These are phyloP conservation scores for Sporisorium iseilematis-ciliati DNA, from an alignment of 1,284 basidiomycete species.

Conservation along the genomic window DNA sequence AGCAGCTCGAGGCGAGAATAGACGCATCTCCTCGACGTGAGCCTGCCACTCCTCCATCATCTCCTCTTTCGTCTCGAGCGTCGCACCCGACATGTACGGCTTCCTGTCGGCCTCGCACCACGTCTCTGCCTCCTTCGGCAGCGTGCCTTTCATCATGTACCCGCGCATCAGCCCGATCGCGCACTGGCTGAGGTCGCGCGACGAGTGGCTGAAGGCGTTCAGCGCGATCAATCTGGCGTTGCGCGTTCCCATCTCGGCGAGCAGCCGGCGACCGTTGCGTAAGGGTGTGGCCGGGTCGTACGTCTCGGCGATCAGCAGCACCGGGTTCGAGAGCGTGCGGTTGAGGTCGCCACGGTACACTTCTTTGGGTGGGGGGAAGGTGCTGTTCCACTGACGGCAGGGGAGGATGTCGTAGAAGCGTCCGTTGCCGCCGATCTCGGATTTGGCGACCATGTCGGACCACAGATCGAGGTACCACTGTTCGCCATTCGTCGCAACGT, in stretches of 20 bases:
- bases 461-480: constrained; percentile 39
- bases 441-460: constrained; percentile 26
- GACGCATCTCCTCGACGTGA: constrained; percentile 11
- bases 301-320: constrained; percentile 38
- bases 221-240: constrained; percentile 41
- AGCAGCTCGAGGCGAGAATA: background rate
- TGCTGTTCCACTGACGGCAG: constrained; percentile 42
- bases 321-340: constrained; percentile 25
- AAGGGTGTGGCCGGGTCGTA: constrained; percentile 55
- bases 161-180: constrained; percentile 22
- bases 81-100: constrained; percentile 20
- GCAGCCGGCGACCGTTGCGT: constrained; percentile 27
- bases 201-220: constrained; percentile 44
- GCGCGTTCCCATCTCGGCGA: constrained; percentile 30
- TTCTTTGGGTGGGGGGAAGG: constrained; percentile 27
- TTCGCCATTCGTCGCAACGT: constrained; percentile 17
- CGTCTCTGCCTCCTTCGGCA: constrained; percentile 26
- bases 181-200: constrained; percentile 39
- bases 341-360: constrained; percentile 41
- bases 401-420: constrained; percentile 47
- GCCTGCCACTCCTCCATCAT: constrained; percentile 6
- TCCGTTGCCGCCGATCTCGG: constrained; percentile 41
- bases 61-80: background rate
- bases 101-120: constrained; percentile 35
- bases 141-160: constrained; percentile 31